Conservation (phyloP, 2,329 filamentous ascomycete species). For the Magnaporthales sp. region DNA sequence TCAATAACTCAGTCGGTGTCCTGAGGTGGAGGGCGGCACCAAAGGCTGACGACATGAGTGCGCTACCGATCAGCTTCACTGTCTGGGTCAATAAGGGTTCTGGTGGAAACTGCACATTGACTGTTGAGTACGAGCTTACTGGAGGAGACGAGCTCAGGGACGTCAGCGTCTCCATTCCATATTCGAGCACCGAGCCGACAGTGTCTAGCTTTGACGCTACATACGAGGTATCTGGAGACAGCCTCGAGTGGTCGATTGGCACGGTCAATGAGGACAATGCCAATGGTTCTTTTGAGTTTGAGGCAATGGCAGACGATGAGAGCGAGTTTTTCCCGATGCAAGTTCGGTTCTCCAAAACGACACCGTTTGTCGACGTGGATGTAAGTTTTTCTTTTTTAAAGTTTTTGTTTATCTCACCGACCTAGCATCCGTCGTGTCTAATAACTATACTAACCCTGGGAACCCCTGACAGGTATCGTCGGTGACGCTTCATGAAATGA, state of each 20-base stretch:
- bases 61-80: conserved; percentile 89
- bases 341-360: conserved; percentile 77
- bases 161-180: conserved; percentile 83
- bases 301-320: conserved; percentile 79
- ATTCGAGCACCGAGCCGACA: conserved; percentile 71
- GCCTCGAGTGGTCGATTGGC: conserved; percentile 89
- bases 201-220: conserved; percentile 90
- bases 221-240: conserved; percentile 89
- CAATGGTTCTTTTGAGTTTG: conserved; percentile 89
- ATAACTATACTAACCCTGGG: not conserved
- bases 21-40: conserved; percentile 85
- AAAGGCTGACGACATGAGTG: conserved; percentile 68
- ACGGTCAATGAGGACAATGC: conserved; percentile 73
- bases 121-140: conserved; percentile 90
- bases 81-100: conserved; percentile 93
- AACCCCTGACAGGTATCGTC: conserved; percentile 44
- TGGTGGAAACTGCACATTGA: conserved; percentile 76
- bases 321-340: conserved; percentile 98
- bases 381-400: conserved; percentile 66
- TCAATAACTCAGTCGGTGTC: conserved; percentile 88
- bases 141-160: conserved; percentile 72
- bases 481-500: conserved; percentile 64
- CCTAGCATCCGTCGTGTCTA: conserved; percentile 10
- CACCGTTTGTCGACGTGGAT: conserved; percentile 86
- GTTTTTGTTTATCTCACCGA: not conserved